phyloP scores from a whole-genome alignment of 306 rosid genomes.

The Purshia tridentata region DNA sequence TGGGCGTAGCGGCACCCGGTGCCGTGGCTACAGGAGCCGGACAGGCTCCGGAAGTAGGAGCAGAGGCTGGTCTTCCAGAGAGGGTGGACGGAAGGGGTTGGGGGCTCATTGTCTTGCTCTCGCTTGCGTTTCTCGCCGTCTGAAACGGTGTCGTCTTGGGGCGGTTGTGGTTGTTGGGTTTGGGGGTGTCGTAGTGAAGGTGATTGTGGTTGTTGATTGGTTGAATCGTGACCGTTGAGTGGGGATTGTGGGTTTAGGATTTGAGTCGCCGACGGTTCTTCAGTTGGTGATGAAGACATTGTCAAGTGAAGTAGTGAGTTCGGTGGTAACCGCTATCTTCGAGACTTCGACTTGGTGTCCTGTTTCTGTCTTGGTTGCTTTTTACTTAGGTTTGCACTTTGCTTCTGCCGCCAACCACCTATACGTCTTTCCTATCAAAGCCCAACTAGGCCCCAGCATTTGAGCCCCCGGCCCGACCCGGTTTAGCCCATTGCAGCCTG shows the following conservation, averaged over 20 bases:
- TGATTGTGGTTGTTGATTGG: constrained; percentile 7
- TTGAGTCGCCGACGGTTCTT: constrained; percentile 33
- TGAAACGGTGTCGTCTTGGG: constrained; percentile 32
- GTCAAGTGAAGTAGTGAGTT: background rate
- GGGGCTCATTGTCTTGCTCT: constrained; percentile 32
- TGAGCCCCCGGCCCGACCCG: too few species aligned
- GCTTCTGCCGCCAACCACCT: too few species aligned
- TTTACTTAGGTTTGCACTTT: too few species aligned
- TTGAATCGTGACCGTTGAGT: constrained; percentile 41
- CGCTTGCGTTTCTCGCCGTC: constrained; percentile 63
- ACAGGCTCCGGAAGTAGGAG: constrained; percentile 70
- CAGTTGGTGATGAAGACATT: constrained; percentile 58
- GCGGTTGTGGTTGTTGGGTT: too few species aligned
- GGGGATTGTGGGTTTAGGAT: constrained; percentile 33
- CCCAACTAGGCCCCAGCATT: too few species aligned
- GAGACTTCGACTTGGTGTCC: background rate
- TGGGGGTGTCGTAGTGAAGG: constrained; percentile 4
- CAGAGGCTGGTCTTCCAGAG: constrained; percentile 91
- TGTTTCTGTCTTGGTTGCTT: too few species aligned
- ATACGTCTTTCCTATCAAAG: too few species aligned
- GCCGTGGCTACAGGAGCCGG: constrained; percentile 74
- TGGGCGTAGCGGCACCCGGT: constrained; percentile 70
- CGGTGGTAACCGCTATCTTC: background rate
- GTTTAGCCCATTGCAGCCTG: too few species aligned
- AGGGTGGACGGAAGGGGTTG: constrained; percentile 42